Base-by-base conservation (phyloP, 768 basidiomycete genomes). In the Mrakia gelida region DNA sequence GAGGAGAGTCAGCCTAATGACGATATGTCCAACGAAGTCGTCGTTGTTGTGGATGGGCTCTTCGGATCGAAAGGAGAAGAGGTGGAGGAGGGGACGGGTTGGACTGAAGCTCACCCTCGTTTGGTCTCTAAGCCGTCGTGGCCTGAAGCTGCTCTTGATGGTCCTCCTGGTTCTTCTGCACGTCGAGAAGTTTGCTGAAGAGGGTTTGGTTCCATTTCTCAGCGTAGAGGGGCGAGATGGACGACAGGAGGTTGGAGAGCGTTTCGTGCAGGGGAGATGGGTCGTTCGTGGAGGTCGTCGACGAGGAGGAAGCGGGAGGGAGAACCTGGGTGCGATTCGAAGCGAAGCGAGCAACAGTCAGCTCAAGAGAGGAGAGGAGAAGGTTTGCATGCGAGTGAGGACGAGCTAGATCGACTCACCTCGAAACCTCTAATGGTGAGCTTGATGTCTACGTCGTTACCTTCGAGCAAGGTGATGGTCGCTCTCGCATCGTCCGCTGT, bases 181-280 rank as follows among this genome's bases (percentile, higher is more conserved):
- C 38, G 21, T 70, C 34, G 21, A 41, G 41, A 6, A 73, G 72
- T 30, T 56, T 54, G 26, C 34, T 41, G 34, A 73, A 73, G 0
- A 73, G 72, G 54, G 56, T 56, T 18, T 73, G 49, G 72, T 73
- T 38, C 72, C 72, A 73, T 38, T 73, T 73, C 56, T 61, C 21
- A 5, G 34, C 49, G 56, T 73, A 73, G 21, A 59, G 56, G 32
- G 72, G 54, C 23, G 72, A 73, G 54, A 73, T 28, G 34, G 72
- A 56, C 6, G n/a, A 28, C 13, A 73, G 56, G 30, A 73, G 72
- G 52, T 73, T 61, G 3, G 72, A 54, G 18, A 73, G 56, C 8
- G 72, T 73, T 38, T 73, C 72, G 72, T 73, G 56, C 18, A 52
- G 54, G 2, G 32, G 8, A 13, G 49, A 28, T 26, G 32, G 18